Percentiles rank a stretch among this genome's conserved stretches.
phyloP scores from a whole-genome alignment of 306 rosid species.

The Prunus mongolica region DNA sequence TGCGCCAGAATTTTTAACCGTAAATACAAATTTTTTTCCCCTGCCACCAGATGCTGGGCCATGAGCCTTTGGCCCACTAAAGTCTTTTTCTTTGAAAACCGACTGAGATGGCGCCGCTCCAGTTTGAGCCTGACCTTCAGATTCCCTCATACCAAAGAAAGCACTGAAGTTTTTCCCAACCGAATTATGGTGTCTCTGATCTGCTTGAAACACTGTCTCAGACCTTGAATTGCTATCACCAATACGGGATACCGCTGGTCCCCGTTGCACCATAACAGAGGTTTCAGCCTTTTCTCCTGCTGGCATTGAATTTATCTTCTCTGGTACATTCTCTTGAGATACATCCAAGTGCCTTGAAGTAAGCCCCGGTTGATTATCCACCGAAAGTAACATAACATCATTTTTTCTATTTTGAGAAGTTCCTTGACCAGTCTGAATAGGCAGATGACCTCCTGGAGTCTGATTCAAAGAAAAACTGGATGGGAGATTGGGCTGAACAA shows the following conservation, averaged over 20 bases:
- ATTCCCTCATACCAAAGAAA: constrained; percentile 39
- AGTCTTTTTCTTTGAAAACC: constrained; percentile 45
- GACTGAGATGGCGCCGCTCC: constrained; percentile 38
- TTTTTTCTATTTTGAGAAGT: constrained; percentile 42
- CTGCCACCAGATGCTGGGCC: constrained; percentile 53
- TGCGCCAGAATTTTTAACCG: constrained; percentile 64
- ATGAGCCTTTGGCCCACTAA: constrained; percentile 43
- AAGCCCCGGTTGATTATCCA: constrained; percentile 42
- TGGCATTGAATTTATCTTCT: constrained; percentile 20
- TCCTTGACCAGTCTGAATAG: constrained; percentile 55
- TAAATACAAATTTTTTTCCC: constrained; percentile 60
- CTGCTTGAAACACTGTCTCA: constrained; percentile 33
- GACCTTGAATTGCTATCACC: constrained; percentile 38
- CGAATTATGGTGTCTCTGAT: constrained; percentile 37
- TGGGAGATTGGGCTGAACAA: constrained; percentile 63
- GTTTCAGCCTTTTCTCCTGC: constrained; percentile 40
- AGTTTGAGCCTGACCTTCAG: constrained; percentile 37
- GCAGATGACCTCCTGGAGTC: constrained; percentile 47
- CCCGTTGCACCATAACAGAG: constrained; percentile 38
- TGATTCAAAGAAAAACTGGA: constrained; percentile 55
- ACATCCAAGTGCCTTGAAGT: constrained; percentile 41
- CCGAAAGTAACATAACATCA: constrained; percentile 34
- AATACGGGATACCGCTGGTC: constrained; percentile 34
- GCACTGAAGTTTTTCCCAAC: constrained; percentile 31
- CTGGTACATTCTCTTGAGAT: constrained; percentile 38